A percentile compares a stretch with the other conserved stretches of the same genome.
Conservation (phyloP, 176 grass and related monocot genomes). For the Cenchrus purpureus region DNA sequence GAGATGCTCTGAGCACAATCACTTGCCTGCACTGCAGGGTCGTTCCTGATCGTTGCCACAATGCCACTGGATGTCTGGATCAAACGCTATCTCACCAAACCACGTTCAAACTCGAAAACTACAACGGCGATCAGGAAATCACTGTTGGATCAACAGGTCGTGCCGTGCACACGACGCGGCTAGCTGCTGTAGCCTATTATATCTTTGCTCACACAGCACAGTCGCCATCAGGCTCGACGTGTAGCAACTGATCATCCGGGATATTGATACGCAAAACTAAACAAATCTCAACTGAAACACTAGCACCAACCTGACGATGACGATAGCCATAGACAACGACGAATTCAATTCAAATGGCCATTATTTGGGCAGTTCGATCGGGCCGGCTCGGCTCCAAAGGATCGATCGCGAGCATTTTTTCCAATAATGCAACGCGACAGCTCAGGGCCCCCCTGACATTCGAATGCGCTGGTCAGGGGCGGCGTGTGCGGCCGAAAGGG, state of each 20-base stretch:
- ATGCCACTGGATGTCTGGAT: no score
- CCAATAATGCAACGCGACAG: conserved; percentile 33
- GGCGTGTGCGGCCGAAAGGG: conserved; percentile 11
- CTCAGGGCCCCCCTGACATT: not conserved
- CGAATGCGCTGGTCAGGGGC: conserved; percentile 27
- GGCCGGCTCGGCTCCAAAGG: not conserved
- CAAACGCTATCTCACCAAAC: no score
- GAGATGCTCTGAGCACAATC: not conserved
- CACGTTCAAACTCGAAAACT: no score
- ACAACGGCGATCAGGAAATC: no score
- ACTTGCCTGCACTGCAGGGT: no score
- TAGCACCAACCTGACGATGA: not conserved
- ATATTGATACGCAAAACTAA: not conserved
- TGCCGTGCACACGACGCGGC: not conserved
- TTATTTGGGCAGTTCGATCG: not conserved
- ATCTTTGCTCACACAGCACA: not conserved
- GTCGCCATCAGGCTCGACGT: not conserved
- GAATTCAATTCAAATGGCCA: not conserved
- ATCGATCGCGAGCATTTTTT: not conserved
- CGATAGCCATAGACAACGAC: not conserved
- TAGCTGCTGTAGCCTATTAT: not conserved
- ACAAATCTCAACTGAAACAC: not conserved
- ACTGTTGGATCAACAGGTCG: not conserved
- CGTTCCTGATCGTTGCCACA: no score
- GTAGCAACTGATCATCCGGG: not conserved